A percentile compares a stretch with the other conserved stretches of the same genome.
Conservation (phyloP, 345 rosid genomes). For the Salix viminalis region DNA sequence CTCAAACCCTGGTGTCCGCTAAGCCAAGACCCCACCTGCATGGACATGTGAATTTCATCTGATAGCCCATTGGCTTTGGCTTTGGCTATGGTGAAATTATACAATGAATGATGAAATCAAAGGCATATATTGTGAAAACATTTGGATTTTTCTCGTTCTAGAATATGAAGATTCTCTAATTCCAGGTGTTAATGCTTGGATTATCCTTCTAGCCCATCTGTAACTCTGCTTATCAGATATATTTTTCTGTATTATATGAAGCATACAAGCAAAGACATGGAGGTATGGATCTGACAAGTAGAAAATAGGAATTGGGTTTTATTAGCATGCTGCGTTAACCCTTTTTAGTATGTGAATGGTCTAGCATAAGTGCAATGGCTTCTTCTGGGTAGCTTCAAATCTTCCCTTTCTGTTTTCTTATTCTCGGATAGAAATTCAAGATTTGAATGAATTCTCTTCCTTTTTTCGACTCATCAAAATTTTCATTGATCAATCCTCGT, state of each 20-base stretch:
- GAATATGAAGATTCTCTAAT: not conserved
- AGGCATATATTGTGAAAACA: not conserved
- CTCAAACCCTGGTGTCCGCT: too few relatives aligned
- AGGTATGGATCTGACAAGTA: slow-evolving; percentile 7
- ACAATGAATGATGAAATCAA: not conserved
- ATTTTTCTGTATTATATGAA: not conserved
- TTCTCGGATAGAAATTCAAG: not conserved
- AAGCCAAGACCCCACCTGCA: too few relatives aligned
- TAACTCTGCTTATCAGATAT: not conserved
- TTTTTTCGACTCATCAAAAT: not conserved
- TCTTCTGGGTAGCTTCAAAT: not conserved
- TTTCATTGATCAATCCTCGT: not conserved
- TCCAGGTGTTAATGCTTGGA: not conserved
- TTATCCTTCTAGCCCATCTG: not conserved
- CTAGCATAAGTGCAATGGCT: not conserved
- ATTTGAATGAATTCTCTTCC: not conserved
- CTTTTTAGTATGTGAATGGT: not conserved
- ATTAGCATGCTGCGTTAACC: not conserved
- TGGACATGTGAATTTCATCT: not conserved
- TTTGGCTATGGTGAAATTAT: not conserved
- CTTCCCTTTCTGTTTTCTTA: not conserved
- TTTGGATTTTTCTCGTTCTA: not conserved
- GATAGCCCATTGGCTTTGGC: not conserved
- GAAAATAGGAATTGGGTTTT: not conserved
- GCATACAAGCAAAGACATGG: slow-evolving; percentile 25